These are phyloP conservation scores for Diutina siamensis DNA, from an alignment of 1,139 yeast genomes.

Conservation along the genomic window DNA sequence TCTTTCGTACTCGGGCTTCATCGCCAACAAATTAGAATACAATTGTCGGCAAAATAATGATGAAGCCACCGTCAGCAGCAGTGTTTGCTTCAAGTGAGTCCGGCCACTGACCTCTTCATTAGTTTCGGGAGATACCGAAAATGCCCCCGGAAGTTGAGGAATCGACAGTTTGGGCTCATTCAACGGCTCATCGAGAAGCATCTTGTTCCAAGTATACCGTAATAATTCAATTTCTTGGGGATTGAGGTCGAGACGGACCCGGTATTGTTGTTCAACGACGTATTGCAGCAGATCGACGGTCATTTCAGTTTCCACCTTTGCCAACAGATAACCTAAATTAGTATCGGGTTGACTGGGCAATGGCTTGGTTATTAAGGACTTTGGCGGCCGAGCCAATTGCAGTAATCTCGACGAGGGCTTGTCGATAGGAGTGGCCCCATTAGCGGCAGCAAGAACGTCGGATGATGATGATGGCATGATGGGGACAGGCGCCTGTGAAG, in stretches of 20 bases:
- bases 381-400: constrained; percentile 1
- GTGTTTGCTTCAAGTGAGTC: background rate
- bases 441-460: background rate
- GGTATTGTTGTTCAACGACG: background rate
- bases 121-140: background rate
- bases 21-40: constrained; percentile 44
- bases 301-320: background rate
- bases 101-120: background rate
- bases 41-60: constrained; percentile 51
- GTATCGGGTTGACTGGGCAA: constrained; percentile 1
- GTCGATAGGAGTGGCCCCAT: background rate
- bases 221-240: constrained; percentile 28
- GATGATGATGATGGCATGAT: background rate
- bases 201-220: constrained; percentile 33
- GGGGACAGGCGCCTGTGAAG: background rate
- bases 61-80: constrained; percentile 10
- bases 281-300: background rate
- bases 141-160: constrained; percentile 14
- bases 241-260: constrained; percentile 14
- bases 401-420: background rate
- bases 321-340: background rate
- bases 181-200: constrained; percentile 28
- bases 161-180: constrained; percentile 11
- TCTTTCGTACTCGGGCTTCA: constrained; percentile 41
- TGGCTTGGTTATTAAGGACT: constrained; percentile 1